Evolutionary conservation across 129 eudicot species (phyloP), one percentile per base, ranked within the genome.

Genomic region (Arctium lappa): DNA sequence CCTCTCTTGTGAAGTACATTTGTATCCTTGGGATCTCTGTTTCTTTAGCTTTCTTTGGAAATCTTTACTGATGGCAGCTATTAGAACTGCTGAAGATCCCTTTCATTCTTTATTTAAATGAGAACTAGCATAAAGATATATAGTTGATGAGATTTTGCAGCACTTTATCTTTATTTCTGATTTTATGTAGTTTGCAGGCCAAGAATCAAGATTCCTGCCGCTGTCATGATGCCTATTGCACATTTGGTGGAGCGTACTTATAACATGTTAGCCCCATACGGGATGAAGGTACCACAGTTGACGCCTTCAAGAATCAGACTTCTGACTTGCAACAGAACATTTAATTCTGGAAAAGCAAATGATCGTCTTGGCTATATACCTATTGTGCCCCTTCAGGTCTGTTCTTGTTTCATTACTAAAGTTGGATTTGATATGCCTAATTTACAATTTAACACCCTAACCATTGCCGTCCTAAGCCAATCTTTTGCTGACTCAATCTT

Each of bases 221-320:
- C 29, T 87, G 85, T 91, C 63, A 87, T 93, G 92, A 93, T 96
- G 99, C 99, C 98, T 74, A 89, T 93, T 83, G 99, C 98, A 78
- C 86, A 82, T 62, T 12, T 95, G 88, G 95, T 93, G 86, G 97
- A 93, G 86, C 80, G 75, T 60, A 85, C 83, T 4, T 96, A 93
- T 83, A 93, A 86, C 63, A 74, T 96, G 9, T 86, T 96, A 3
- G 98, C 86, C 12, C 97, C 97, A 37, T 93, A 88, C 42, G 98
- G 99, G 44, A 93, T 96, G 99, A 93, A 91, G 86, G 98, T 93
- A 63, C 98, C 98, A 8, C 99, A 96, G 80, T 81, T 96, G 85
- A 96, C 95, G 22, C 99, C 99, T 85, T 96, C 99, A 76, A 91
- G 99, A 87, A 88, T 96, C 85, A 89, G 98, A 69, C 92, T 96